These are phyloP conservation scores for Herpetomonas samuelpessoai DNA, from an alignment of 208 protist species.

Conservation along the genomic window DNA sequence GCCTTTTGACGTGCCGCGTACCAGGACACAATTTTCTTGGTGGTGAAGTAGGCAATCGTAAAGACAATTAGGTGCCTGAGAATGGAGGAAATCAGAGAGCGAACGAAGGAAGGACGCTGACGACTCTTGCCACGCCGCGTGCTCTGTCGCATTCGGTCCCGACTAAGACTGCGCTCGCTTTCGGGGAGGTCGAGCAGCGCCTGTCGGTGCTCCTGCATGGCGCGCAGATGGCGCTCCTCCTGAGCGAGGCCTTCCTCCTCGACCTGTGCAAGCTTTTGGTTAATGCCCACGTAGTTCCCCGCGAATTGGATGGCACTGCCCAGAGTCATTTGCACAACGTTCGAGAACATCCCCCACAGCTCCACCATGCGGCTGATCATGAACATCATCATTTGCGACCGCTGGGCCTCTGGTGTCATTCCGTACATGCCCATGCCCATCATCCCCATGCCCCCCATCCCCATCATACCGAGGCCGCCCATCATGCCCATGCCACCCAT, in stretches of 20 bases:
- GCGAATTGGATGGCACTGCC: slow-evolving; percentile 81
- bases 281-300: slow-evolving; percentile 77
- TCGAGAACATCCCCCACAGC: slow-evolving; percentile 83
- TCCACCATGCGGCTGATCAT: slow-evolving; percentile 82
- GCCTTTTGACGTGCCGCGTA: slow-evolving; percentile 10
- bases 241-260: slow-evolving; percentile 51
- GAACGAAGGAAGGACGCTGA: slow-evolving; percentile 24
- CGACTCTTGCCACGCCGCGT: slow-evolving; percentile 13
- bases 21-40: slow-evolving; percentile 25
- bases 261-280: slow-evolving; percentile 48
- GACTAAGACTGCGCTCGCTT: background rate
- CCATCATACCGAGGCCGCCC: slow-evolving; percentile 48
- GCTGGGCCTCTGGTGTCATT: slow-evolving; percentile 82
- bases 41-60: slow-evolving; percentile 31
- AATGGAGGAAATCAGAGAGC: slow-evolving; percentile 26
- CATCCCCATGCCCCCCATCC: slow-evolving; percentile 41
- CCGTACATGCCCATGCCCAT: slow-evolving; percentile 62
- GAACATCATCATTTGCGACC: slow-evolving; percentile 88
- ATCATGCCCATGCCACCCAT: slow-evolving; percentile 55
- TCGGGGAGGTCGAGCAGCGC: slow-evolving; percentile 35
- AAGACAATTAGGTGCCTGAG: slow-evolving; percentile 37
- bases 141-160: slow-evolving; percentile 25
- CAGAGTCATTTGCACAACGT: slow-evolving; percentile 83
- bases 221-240: slow-evolving; percentile 40
- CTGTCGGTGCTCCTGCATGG: slow-evolving; percentile 28